Percentiles rank a stretch among this genome's conserved stretches.
phyloP scores from a whole-genome alignment of 768 basidiomycete genomes.

The Amanita molliuscula region DNA sequence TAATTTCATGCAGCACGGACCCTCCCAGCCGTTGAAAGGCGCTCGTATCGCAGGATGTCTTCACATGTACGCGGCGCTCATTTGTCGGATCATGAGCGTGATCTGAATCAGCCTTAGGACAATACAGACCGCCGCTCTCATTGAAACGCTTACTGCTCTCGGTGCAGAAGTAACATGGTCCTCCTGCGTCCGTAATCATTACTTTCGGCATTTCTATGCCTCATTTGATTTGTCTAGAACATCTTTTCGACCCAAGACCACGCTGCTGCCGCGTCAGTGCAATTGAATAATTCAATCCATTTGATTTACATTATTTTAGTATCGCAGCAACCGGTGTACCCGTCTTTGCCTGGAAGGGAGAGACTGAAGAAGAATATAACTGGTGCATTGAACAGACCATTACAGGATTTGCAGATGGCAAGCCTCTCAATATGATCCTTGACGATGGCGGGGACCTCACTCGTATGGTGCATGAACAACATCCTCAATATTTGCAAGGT shows the following conservation, averaged over 20 bases:
- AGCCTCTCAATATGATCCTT: conserved; percentile 95
- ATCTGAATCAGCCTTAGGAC: conserved; percentile 48
- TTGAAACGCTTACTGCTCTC: conserved; percentile 91
- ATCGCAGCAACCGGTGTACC: conserved; percentile 98
- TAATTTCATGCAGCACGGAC: conserved; percentile 51
- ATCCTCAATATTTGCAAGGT: conserved; percentile 81
- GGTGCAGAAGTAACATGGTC: conserved; percentile 99
- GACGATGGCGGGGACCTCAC: conserved; percentile 99
- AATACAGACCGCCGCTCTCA: conserved; percentile 96
- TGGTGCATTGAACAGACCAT: conserved; percentile 99
- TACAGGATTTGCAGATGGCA: conserved; percentile 72
- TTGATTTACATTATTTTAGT: conserved; percentile 24
- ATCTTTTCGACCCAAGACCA: conserved; percentile 99
- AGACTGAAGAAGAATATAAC: conserved; percentile 95
- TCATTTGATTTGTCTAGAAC: conserved; percentile 43
- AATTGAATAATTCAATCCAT: background rate
- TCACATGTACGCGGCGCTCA: conserved; percentile 65
- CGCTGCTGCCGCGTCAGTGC: conserved; percentile 86
- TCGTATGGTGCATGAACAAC: conserved; percentile 90
- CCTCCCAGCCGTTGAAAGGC: conserved; percentile 79
- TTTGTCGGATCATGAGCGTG: conserved; percentile 1
- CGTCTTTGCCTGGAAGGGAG: conserved; percentile 99
- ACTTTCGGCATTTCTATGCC: background rate
- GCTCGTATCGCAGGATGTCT: conserved; percentile 97
- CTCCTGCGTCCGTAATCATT: conserved; percentile 62